These are phyloP conservation scores for Hemileccinum rubropunctum DNA, from an alignment of 768 basidiomycete genomes.

Conservation along the genomic window DNA sequence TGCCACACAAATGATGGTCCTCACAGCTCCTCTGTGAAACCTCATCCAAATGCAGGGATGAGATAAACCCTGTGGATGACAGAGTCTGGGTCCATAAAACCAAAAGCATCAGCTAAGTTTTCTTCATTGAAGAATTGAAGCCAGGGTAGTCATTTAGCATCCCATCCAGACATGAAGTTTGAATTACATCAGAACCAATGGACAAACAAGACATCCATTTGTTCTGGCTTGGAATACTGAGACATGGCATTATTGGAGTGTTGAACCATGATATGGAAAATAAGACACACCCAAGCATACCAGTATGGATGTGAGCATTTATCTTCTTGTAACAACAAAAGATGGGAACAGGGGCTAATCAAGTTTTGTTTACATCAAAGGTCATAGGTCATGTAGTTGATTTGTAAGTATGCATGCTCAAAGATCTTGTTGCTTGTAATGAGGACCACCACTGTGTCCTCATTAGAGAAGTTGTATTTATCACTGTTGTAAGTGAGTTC, in stretches of 20 bases:
- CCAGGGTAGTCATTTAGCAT: constrained; percentile 29
- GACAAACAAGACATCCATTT: constrained; percentile 43
- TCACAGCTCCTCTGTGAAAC: constrained; percentile 11
- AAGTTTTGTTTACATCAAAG: constrained; percentile 33
- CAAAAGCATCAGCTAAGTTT: constrained; percentile 32
- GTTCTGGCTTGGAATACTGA: background rate
- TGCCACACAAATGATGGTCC: constrained; percentile 1
- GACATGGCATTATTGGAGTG: background rate
- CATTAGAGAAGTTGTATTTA: constrained; percentile 18
- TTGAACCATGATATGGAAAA: constrained; percentile 13
- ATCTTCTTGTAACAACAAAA: constrained; percentile 31
- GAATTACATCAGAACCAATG: constrained; percentile 35
- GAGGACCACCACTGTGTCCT: constrained; percentile 18
- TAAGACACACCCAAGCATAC: constrained; percentile 27
- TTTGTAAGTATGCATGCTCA: constrained; percentile 13
- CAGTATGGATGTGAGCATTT: constrained; percentile 33
- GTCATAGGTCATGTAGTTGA: constrained; percentile 31
- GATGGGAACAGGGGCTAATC: constrained; percentile 34
- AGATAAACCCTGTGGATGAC: constrained; percentile 42
- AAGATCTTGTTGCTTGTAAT: constrained; percentile 21
- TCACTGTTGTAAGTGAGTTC: constrained; percentile 17
- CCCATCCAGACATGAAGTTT: constrained; percentile 23
- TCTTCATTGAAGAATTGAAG: constrained; percentile 37
- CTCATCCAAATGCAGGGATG: constrained; percentile 37
- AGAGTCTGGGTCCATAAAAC: constrained; percentile 43